These are phyloP conservation scores for Hibiscus tridactylites DNA, from an alignment of 345 rosid genomes.

Conservation along the genomic window DNA sequence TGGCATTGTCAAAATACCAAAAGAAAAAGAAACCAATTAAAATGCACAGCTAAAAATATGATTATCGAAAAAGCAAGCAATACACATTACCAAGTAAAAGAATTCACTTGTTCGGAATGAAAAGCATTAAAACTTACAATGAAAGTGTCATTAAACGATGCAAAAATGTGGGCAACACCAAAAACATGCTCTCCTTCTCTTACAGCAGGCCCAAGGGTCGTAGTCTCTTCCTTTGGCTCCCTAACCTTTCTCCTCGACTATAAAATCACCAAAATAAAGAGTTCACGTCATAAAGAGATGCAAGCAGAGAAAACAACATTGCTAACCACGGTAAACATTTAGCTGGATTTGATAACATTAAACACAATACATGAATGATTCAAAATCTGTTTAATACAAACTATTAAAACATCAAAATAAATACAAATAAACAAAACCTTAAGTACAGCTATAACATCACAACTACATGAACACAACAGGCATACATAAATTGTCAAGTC, in stretches of 20 bases:
- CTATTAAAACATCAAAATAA: too few species aligned
- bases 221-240: conserved; percentile 80
- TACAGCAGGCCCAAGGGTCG: neutral
- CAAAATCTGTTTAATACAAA: neutral
- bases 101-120: neutral
- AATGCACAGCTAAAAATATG: neutral
- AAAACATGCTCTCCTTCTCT: conserved; percentile 48
- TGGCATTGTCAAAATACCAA: conserved; percentile 14
- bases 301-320: neutral
- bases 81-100: neutral
- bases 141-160: conserved; percentile 86
- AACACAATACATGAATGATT: neutral
- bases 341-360: neutral
- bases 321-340: too few species aligned
- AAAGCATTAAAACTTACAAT: conserved; percentile 41
- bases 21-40: neutral
- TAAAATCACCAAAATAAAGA: neutral
- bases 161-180: conserved; percentile 83
- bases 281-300: neutral
- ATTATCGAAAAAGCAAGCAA: neutral
- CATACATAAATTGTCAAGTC: neutral
- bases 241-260: conserved; percentile 64
- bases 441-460: too few species aligned
- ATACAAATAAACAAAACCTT: too few species aligned
- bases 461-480: too few species aligned